Conservation (phyloP, 1,284 basidiomycete genomes). For the Meira miltonrushii region DNA sequence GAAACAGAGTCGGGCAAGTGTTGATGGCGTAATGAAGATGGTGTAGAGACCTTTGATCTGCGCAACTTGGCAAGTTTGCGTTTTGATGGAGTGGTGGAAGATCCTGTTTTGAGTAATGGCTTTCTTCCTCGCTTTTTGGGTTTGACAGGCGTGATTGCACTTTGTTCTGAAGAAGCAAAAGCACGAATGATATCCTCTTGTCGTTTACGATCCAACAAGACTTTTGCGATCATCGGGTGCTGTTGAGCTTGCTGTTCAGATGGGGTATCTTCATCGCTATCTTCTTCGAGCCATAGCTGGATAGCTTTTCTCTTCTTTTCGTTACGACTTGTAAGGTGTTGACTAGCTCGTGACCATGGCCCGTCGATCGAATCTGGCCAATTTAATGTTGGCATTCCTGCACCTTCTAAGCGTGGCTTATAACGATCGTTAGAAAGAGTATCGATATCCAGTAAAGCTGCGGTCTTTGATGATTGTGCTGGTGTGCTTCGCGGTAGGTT, state of each 20-base stretch:
- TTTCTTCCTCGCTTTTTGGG: slow-evolving; percentile 6
- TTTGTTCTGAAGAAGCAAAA: neutral
- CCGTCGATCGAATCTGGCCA: slow-evolving; percentile 4
- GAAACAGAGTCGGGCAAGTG: neutral
- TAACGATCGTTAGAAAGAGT: neutral
- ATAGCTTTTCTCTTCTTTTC: slow-evolving; percentile 8
- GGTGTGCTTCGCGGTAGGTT: neutral
- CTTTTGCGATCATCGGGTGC: slow-evolving; percentile 48
- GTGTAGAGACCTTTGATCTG: slow-evolving; percentile 7
- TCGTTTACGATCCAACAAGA: slow-evolving; percentile 31
- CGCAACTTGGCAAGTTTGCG: slow-evolving; percentile 5
- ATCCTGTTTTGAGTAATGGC: slow-evolving; percentile 12
- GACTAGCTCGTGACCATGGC: slow-evolving; percentile 5
- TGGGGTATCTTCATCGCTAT: slow-evolving; percentile 5
- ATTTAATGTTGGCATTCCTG: neutral
- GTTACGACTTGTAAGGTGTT: neutral
- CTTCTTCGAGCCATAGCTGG: slow-evolving; percentile 10
- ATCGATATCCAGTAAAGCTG: no score
- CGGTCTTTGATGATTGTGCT: neutral
- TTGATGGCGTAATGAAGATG: neutral
- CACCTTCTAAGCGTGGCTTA: neutral
- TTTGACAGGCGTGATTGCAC: slow-evolving; percentile 7
- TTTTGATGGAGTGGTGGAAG: slow-evolving; percentile 15
- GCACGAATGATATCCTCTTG: neutral
- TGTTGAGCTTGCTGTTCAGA: slow-evolving; percentile 18